Conservation (phyloP, 306 rosid species). For the Vicia faba region DNA sequence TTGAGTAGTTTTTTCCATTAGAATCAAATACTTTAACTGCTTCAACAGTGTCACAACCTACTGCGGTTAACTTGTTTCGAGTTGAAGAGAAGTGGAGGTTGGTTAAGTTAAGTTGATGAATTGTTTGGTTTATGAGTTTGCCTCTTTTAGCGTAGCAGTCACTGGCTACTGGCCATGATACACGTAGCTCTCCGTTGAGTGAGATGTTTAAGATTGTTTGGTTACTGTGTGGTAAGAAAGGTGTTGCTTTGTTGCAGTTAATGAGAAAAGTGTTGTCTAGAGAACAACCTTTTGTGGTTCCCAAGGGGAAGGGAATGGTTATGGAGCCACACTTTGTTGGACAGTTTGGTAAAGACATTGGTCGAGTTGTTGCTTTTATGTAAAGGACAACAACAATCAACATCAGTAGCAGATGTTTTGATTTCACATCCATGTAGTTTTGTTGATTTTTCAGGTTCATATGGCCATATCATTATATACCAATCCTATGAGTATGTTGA, state of each 20-base stretch:
- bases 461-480: too few species aligned
- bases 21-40: background rate
- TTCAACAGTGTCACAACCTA: background rate
- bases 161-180: background rate
- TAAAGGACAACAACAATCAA: background rate
- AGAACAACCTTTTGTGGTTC: slow-evolving; percentile 18
- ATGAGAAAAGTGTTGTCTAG: slow-evolving; percentile 36
- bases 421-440: too few species aligned
- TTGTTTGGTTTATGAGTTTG: accelerated
- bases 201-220: slow-evolving; percentile 9
- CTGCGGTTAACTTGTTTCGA: background rate
- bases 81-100: slow-evolving; percentile 29
- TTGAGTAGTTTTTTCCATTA: background rate
- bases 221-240: background rate
- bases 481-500: too few species aligned
- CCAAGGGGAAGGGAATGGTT: slow-evolving; percentile 41
- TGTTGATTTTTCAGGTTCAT: too few species aligned
- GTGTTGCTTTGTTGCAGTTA: slow-evolving; percentile 2
- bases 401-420: background rate
- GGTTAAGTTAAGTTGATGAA: background rate
- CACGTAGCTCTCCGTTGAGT: slow-evolving; percentile 37
- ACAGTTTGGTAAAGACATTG: background rate
- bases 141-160: slow-evolving; percentile 2
- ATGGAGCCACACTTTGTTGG: slow-evolving; percentile 6
- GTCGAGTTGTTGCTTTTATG: slow-evolving; percentile 15